Percentiles rank a stretch among this genome's conserved stretches.
Evolutionary conservation across 2,329 filamentous ascomycete genomes (phyloP).

Genomic region (Orbilia oligospora): DNA sequence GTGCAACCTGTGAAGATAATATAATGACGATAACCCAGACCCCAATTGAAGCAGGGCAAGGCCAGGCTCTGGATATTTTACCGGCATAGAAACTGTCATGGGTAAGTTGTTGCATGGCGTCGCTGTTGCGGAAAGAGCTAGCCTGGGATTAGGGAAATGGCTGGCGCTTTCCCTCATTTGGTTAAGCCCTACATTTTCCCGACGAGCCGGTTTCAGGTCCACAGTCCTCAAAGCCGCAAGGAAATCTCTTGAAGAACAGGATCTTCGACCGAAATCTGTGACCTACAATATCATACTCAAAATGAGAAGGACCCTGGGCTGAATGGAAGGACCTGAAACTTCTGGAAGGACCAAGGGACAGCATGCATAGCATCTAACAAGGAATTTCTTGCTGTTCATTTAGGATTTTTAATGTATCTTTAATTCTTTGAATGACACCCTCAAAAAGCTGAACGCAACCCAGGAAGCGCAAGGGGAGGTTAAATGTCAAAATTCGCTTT

Average conservation of each 20-base stretch:
- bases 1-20: constrained; percentile 40
- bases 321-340: constrained; percentile 55
- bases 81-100: constrained; percentile 45
- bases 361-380: constrained; percentile 36
- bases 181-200: constrained; percentile 59
- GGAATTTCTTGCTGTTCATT: constrained; percentile 17
- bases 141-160: constrained; percentile 17
- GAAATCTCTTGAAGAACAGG: constrained; percentile 53
- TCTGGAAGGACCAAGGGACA: constrained; percentile 55
- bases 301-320: constrained; percentile 55
- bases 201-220: constrained; percentile 59
- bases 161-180: constrained; percentile 43
- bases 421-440: constrained; percentile 7
- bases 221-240: constrained; percentile 41
- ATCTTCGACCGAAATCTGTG: constrained; percentile 43
- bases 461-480: constrained; percentile 37
- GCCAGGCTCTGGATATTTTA: constrained; percentile 51
- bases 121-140: constrained; percentile 48
- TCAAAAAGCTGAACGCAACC: not conserved
- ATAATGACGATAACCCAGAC: constrained; percentile 40
- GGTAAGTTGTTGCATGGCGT: constrained; percentile 48
- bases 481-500: constrained; percentile 28
- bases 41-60: constrained; percentile 22
- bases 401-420: constrained; percentile 2
- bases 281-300: constrained; percentile 29